Conservation (phyloP, 2,329 filamentous ascomycete species). For the Ceratocystis alfenasii region DNA sequence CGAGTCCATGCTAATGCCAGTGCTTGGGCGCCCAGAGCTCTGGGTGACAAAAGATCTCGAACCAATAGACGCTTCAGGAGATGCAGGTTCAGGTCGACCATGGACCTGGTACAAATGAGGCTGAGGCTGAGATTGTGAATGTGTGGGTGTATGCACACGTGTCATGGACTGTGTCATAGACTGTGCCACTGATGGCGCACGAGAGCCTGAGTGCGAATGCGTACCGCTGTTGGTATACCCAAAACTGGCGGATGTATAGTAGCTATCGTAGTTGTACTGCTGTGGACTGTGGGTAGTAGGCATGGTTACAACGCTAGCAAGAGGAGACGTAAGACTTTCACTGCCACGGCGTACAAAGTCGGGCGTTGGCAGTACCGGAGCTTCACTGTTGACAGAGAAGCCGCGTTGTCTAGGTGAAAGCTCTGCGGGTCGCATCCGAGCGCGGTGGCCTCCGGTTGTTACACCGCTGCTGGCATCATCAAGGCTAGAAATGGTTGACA, state of each 20-base stretch:
- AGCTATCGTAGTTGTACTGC: slow-evolving; percentile 46
- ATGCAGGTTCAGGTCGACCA: slow-evolving; percentile 9
- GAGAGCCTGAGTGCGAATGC: slow-evolving; percentile 24
- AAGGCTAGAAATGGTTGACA: slow-evolving; percentile 46
- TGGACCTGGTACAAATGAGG: slow-evolving; percentile 22
- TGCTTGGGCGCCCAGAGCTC: slow-evolving; percentile 42
- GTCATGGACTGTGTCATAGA: slow-evolving; percentile 15
- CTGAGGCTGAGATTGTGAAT: slow-evolving; percentile 11
- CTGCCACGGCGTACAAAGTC: slow-evolving; percentile 56
- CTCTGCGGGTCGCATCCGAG: slow-evolving; percentile 39
- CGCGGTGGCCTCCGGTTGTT: slow-evolving; percentile 32
- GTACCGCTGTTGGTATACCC: not conserved
- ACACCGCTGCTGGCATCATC: slow-evolving; percentile 32
- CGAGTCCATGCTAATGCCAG: slow-evolving; percentile 43
- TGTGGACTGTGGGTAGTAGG: slow-evolving; percentile 36
- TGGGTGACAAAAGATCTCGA: slow-evolving; percentile 38
- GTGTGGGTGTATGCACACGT: not conserved
- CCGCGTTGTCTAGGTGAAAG: slow-evolving; percentile 44
- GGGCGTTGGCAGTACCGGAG: slow-evolving; percentile 50
- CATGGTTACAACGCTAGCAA: slow-evolving; percentile 33
- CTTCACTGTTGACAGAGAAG: slow-evolving; percentile 50
- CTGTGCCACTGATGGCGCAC: slow-evolving; percentile 13
- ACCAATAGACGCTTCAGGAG: slow-evolving; percentile 25
- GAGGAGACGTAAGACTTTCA: slow-evolving; percentile 52
- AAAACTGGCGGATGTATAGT: slow-evolving; percentile 31